A percentile compares a stretch with the other conserved stretches of the same genome.
These are phyloP conservation scores for Lactuca saligna DNA, from an alignment of 129 eudicot species.

Conservation along the genomic window DNA sequence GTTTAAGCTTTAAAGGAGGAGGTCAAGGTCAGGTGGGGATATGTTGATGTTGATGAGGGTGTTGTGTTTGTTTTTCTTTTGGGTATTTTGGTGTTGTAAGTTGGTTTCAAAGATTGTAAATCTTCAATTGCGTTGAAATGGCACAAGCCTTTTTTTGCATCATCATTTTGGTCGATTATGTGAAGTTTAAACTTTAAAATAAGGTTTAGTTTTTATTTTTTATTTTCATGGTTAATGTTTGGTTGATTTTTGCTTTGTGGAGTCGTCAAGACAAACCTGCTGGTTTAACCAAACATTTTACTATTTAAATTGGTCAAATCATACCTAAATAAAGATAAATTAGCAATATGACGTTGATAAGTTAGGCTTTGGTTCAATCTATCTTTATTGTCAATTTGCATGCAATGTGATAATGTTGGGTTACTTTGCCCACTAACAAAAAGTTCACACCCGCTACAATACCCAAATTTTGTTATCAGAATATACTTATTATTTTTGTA, in stretches of 20 bases:
- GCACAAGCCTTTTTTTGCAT: background rate
- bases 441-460: background rate
- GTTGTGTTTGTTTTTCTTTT: background rate
- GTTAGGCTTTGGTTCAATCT: background rate
- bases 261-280: background rate
- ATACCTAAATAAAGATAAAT: background rate
- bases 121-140: slow-evolving; percentile 7
- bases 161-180: background rate
- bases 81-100: slow-evolving; percentile 7
- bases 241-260: background rate
- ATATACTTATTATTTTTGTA: background rate
- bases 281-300: too few species aligned
- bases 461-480: background rate
- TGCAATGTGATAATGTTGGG: background rate
- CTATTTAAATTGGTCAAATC: background rate
- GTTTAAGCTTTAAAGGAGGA: too few species aligned
- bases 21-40: too few species aligned
- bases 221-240: too few species aligned
- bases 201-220: too few species aligned
- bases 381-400: background rate
- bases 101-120: slow-evolving; percentile 6
- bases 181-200: background rate
- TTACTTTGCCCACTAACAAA: background rate
- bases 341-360: background rate
- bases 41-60: background rate